Evolutionary conservation across 805 yeast species (phyloP).

Genomic region (Cyberlindnera maritima): DNA sequence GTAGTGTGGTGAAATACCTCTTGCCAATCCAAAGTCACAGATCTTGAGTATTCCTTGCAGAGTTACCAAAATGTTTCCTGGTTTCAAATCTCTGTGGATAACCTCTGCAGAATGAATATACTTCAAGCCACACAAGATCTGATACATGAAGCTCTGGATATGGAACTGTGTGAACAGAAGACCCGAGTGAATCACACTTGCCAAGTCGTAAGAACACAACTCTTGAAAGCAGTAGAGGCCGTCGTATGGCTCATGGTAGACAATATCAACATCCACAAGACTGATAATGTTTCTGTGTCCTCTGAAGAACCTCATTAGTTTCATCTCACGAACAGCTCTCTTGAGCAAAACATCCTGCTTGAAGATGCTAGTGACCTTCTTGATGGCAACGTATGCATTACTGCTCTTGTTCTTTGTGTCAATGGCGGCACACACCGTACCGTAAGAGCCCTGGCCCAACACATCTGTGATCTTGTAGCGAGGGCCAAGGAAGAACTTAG

Average conservation of each 20-base stretch:
- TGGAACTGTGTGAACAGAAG: constrained; percentile 84
- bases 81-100: constrained; percentile 89
- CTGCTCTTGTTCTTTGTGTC: constrained; percentile 40
- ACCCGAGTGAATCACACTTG: constrained; percentile 73
- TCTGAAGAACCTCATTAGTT: constrained; percentile 74
- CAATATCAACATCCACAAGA: constrained; percentile 71
- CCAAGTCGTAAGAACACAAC: constrained; percentile 75
- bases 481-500: constrained; percentile 59
- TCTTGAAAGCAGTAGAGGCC: constrained; percentile 92
- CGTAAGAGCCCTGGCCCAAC: constrained; percentile 85
- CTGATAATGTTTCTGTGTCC: constrained; percentile 85
- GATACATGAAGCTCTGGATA: constrained; percentile 71
- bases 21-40: constrained; percentile 91
- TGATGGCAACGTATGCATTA: constrained; percentile 60
- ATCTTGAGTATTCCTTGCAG: constrained; percentile 74
- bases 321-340: constrained; percentile 81
- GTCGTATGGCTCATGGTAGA: constrained; percentile 63
- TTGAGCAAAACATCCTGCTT: constrained; percentile 62
- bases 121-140: constrained; percentile 80
- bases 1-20: constrained; percentile 55
- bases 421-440: constrained; percentile 75
- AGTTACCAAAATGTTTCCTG: constrained; percentile 82
- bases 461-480: constrained; percentile 56
- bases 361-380: constrained; percentile 73
- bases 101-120: constrained; percentile 92